Evolutionary conservation across 2,329 filamentous ascomycete species (phyloP).

Genomic region (Colletotrichum gigasporum): DNA sequence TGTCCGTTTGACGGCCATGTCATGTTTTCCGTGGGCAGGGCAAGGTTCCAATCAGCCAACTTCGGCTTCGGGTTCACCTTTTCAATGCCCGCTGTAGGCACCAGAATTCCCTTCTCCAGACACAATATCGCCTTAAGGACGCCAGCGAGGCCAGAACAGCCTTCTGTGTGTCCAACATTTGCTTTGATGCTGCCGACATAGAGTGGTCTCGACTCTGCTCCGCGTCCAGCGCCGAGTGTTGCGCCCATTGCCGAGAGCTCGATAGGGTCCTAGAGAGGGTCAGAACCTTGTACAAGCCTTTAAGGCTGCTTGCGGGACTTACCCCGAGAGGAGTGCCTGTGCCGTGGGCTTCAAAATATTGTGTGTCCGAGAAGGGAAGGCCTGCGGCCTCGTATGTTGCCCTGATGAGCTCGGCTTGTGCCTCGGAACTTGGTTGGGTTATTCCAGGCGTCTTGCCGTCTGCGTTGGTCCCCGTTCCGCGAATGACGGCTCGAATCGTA

Average conservation of each 20-base stretch:
- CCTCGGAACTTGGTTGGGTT: constrained; percentile 46
- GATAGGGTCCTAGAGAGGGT: constrained; percentile 62
- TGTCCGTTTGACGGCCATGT: constrained; percentile 44
- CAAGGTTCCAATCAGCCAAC: constrained; percentile 33
- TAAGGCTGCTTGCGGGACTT: too few relatives aligned
- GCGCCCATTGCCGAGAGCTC: constrained; percentile 59
- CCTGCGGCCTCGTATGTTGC: not conserved
- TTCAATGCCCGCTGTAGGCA: constrained; percentile 60
- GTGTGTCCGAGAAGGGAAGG: constrained; percentile 36
- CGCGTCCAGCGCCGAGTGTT: constrained; percentile 50
- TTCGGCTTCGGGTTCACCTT: constrained; percentile 53
- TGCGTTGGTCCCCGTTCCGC: constrained; percentile 39
- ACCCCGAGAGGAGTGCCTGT: constrained; percentile 41
- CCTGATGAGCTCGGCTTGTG: constrained; percentile 43
- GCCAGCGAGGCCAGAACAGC: constrained; percentile 49
- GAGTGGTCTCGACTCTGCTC: constrained; percentile 40
- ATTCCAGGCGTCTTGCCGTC: constrained; percentile 49
- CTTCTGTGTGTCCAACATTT: constrained; percentile 55
- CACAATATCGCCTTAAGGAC: constrained; percentile 54
- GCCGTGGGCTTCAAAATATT: constrained; percentile 57
- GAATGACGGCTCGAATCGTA: constrained; percentile 43
- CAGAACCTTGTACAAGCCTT: constrained; percentile 47
- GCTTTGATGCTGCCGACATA: constrained; percentile 44
- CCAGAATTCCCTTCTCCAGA: constrained; percentile 53
- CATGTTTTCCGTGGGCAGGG: constrained; percentile 40